Evolutionary conservation across 1,284 basidiomycete genomes (phyloP).

Genomic region (Athelia sp.): DNA sequence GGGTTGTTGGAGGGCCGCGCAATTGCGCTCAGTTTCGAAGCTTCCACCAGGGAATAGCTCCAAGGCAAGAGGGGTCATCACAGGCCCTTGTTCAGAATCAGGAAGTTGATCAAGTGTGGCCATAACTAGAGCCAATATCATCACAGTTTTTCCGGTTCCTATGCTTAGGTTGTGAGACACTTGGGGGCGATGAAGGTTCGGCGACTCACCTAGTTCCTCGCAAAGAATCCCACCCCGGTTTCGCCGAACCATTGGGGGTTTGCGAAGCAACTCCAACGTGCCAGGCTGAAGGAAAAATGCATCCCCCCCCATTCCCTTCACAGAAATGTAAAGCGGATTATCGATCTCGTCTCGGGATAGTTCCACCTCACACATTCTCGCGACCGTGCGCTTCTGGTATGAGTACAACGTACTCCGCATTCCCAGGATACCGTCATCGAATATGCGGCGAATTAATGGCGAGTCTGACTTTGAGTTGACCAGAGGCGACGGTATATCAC

Average conservation of each 20-base stretch:
- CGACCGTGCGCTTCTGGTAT: slow-evolving; percentile 67
- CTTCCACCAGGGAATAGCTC: slow-evolving; percentile 48
- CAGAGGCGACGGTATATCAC: slow-evolving; percentile 54
- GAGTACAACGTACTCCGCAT: slow-evolving; percentile 49
- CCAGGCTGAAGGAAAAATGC: slow-evolving; percentile 62
- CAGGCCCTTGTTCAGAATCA: slow-evolving; percentile 49
- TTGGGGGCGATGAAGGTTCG: background rate
- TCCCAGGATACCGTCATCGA: slow-evolving; percentile 34
- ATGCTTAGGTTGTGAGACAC: background rate
- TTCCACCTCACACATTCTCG: slow-evolving; percentile 64
- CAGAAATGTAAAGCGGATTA: slow-evolving; percentile 56
- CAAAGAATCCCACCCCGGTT: slow-evolving; percentile 67
- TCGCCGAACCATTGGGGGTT: slow-evolving; percentile 44
- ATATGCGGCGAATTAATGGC: background rate
- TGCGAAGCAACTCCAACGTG: slow-evolving; percentile 52
- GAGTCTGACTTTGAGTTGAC: background rate
- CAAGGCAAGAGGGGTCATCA: slow-evolving; percentile 62
- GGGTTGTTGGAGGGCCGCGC: slow-evolving; percentile 5
- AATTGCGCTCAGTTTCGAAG: slow-evolving; percentile 37
- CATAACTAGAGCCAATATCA: slow-evolving; percentile 62
- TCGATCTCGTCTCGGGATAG: slow-evolving; percentile 31
- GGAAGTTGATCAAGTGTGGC: slow-evolving; percentile 57
- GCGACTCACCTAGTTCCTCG: slow-evolving; percentile 66
- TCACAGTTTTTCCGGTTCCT: slow-evolving; percentile 80
- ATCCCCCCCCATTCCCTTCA: slow-evolving; percentile 40